Base-by-base conservation (phyloP, 768 basidiomycete species). In the Podaxis mareebaensis region DNA sequence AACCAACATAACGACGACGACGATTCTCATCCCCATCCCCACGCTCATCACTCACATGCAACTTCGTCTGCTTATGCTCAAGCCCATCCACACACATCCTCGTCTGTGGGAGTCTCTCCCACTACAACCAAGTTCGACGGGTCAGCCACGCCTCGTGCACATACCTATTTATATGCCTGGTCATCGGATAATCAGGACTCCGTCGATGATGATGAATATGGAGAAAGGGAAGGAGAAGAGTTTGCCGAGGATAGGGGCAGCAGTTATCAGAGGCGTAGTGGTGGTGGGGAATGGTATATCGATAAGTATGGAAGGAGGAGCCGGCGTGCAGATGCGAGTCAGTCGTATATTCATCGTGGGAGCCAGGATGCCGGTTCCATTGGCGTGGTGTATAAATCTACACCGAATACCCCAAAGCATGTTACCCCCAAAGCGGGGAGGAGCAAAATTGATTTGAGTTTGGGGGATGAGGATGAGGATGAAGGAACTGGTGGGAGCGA, bases 311-410 rank as follows among this genome's bases (percentile, higher is more conserved):
- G 66, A 52, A 56, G 67, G 55, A 28, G 71, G 71, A 44, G 63
- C 67, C 36, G 72, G 71, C 53, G 58, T 61, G 17, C 59, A 39
- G 48, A 56, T 52, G 10, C 49, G 53, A 24, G 54, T 63, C 71
- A 15, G 58, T 73, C 42, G 64, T 72, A 40, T 66, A 72, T 64
- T 69, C 73, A 38, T 70, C 44, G 68, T 30, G 65, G 68, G n/a
- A 57, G 12, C 26, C 48, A 17, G 54, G 53, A 61, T 13, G n/a
- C 22, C 7, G 24, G 30, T 28, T 15, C 12, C 15, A 24, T 11
- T 7, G 60, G 54, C 28, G 15, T 30, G n/a, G 39, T 26, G 7
- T 55, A 57, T 26, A 63, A 55, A 56, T 62, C 63, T 12, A 58
- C 56, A 13, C 55, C 48, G 15, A 33, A 26, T 28, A 58, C 36